Conservation (phyloP, 2,329 filamentous ascomycete genomes). For the Aspergillus hiratsukae region DNA sequence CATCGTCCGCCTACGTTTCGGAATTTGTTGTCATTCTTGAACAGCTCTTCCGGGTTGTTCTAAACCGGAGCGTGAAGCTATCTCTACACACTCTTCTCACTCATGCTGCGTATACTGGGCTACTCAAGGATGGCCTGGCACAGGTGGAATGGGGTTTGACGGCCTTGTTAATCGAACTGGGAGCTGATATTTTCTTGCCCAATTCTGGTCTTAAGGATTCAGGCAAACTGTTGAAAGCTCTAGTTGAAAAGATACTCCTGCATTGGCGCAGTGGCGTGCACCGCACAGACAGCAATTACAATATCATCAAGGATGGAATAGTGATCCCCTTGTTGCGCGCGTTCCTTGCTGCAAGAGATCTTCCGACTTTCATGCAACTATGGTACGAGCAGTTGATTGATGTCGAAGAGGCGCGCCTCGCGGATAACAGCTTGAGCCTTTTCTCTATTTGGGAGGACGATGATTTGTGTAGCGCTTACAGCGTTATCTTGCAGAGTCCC, state of each 20-base stretch:
- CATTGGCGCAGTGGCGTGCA: conserved; percentile 25
- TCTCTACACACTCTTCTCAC: conserved; percentile 39
- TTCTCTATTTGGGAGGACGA: conserved; percentile 45
- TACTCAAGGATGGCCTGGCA: conserved; percentile 30
- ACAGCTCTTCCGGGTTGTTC: conserved; percentile 35
- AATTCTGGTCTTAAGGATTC: conserved; percentile 40
- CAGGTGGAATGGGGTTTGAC: conserved; percentile 39
- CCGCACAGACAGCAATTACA: conserved; percentile 21
- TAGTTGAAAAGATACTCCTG: conserved; percentile 33
- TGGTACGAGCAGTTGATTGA: conserved; percentile 39
- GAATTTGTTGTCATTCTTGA: conserved; percentile 34
- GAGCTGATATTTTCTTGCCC: conserved; percentile 41
- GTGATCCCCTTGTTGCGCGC: conserved; percentile 38
- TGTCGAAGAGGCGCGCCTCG: conserved; percentile 30
- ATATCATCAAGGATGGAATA: conserved; percentile 34
- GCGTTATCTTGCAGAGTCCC: conserved; percentile 29
- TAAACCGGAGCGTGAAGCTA: conserved; percentile 35
- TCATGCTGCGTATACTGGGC: conserved; percentile 38
- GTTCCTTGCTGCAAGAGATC: conserved; percentile 38
- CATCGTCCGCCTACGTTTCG: conserved; percentile 17
- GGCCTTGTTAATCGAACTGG: conserved; percentile 38
- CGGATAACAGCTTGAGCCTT: conserved; percentile 15
- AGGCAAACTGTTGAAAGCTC: conserved; percentile 29
- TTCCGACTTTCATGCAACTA: conserved; percentile 35
- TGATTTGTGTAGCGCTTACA: conserved; percentile 36